Evolutionary conservation across 2,329 filamentous ascomycete genomes (phyloP).

Genomic region (Claviceps sp.): DNA sequence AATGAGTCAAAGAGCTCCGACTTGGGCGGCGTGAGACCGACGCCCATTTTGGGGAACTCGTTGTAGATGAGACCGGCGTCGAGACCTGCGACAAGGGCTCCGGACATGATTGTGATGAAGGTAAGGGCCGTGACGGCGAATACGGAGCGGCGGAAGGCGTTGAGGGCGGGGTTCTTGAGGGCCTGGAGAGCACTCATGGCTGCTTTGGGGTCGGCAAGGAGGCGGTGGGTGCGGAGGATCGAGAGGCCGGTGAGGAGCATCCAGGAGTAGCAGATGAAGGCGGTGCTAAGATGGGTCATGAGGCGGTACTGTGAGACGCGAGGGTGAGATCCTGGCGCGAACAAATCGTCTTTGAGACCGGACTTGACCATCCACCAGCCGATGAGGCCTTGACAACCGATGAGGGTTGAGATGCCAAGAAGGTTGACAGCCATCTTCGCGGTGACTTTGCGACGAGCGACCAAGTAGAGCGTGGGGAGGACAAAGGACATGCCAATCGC

Average conservation of each 20-base stretch:
- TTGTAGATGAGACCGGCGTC: constrained; percentile 98
- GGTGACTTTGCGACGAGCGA: constrained; percentile 66
- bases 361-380: constrained; percentile 99
- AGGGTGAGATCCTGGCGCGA: constrained; percentile 79
- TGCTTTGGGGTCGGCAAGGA: constrained; percentile 53
- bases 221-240: constrained; percentile 63
- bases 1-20: constrained; percentile 74
- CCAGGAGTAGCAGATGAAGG: constrained; percentile 84
- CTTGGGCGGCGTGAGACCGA: constrained; percentile 66
- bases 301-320: constrained; percentile 91
- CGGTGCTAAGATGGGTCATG: constrained; percentile 76
- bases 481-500: constrained; percentile 84
- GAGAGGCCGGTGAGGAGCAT: constrained; percentile 86
- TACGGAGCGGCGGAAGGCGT: constrained; percentile 59
- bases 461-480: constrained; percentile 76
- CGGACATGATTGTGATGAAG: constrained; percentile 86
- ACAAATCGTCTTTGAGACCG: constrained; percentile 88
- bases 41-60: constrained; percentile 92
- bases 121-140: constrained; percentile 60
- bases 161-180: constrained; percentile 55
- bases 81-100: constrained; percentile 82
- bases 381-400: constrained; percentile 88
- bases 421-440: constrained; percentile 65
- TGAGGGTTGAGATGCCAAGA: constrained; percentile 71
- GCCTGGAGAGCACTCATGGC: constrained; percentile 46